Conservation (phyloP, 1,284 basidiomycete genomes). For the Apiotrichum porosum region DNA sequence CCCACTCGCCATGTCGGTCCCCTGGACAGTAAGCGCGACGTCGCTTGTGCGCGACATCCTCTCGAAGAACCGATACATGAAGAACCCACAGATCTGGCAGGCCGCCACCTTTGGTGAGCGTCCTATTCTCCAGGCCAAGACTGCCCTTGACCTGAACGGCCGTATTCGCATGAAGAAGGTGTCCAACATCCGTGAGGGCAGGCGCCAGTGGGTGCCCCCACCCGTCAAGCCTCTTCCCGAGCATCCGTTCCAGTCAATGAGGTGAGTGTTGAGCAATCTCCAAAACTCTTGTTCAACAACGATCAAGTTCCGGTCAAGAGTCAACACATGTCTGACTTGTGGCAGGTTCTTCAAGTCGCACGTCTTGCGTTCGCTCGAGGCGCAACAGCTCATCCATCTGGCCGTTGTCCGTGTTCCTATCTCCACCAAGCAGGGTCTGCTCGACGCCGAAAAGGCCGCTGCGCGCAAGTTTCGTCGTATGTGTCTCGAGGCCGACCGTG, state of each 20-base stretch:
- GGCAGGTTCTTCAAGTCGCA: slow-evolving; percentile 26
- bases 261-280: slow-evolving; percentile 22
- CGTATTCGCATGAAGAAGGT: slow-evolving; percentile 29
- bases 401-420: slow-evolving; percentile 11
- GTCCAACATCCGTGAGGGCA: slow-evolving; percentile 27
- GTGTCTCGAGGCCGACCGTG: slow-evolving; percentile 6
- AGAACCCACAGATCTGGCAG: slow-evolving; percentile 21
- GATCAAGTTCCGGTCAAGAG: neutral
- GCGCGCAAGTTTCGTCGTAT: neutral
- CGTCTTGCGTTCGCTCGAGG: slow-evolving; percentile 22
- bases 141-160: slow-evolving; percentile 17
- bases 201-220: slow-evolving; percentile 26
- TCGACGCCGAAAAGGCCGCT: slow-evolving; percentile 11
- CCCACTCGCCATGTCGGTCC: neutral
- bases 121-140: slow-evolving; percentile 14
- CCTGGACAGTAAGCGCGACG: slow-evolving; percentile 3
- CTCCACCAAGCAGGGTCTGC: slow-evolving; percentile 19
- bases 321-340: neutral
- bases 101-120: slow-evolving; percentile 17
- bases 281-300: too few relatives aligned
- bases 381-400: slow-evolving; percentile 24
- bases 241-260: slow-evolving; percentile 27
- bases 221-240: slow-evolving; percentile 20
- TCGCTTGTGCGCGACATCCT: slow-evolving; percentile 2
- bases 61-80: neutral